phyloP scores from a whole-genome alignment of 208 protist species.

The Trypanosoma boissoni region DNA sequence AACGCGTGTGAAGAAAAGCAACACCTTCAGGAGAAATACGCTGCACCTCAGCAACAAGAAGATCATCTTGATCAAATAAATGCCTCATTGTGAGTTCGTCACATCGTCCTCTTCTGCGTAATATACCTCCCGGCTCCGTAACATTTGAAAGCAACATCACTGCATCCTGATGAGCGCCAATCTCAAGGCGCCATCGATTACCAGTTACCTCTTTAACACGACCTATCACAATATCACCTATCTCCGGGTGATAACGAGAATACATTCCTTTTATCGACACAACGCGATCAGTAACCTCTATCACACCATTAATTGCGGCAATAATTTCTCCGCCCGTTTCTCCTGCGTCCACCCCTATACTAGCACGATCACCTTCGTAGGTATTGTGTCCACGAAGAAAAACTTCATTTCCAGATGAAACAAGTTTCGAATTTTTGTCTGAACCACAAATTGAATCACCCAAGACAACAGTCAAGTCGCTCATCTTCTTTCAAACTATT shows the following conservation, averaged over 20 bases:
- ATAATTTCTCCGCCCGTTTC: constrained; percentile 83
- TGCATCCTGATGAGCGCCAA: constrained; percentile 89
- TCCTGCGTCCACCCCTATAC: constrained; percentile 33
- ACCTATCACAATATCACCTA: constrained; percentile 97
- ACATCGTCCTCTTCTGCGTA: constrained; percentile 84
- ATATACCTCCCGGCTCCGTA: constrained; percentile 96
- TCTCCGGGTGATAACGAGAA: constrained; percentile 91
- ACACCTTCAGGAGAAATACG: constrained; percentile 87
- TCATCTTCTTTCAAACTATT: constrained; percentile 22
- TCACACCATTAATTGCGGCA: constrained; percentile 70
- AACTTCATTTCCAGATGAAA: constrained; percentile 34
- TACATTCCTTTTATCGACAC: constrained; percentile 76
- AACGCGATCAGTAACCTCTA: constrained; percentile 83
- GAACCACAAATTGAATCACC: constrained; percentile 84
- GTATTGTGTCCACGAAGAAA: constrained; percentile 84
- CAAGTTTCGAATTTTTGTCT: constrained; percentile 27
- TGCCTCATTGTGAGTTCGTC: constrained; percentile 95
- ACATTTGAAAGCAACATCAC: constrained; percentile 96
- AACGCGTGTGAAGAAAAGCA: constrained; percentile 93
- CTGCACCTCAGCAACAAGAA: constrained; percentile 96
- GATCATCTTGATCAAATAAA: constrained; percentile 95
- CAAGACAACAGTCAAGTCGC: constrained; percentile 43
- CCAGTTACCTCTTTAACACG: constrained; percentile 89
- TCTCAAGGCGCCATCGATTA: constrained; percentile 96
- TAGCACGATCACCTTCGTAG: constrained; percentile 52